These are phyloP conservation scores for Gossypium aridum DNA, from an alignment of 441 rosid species.

Conservation along the genomic window DNA sequence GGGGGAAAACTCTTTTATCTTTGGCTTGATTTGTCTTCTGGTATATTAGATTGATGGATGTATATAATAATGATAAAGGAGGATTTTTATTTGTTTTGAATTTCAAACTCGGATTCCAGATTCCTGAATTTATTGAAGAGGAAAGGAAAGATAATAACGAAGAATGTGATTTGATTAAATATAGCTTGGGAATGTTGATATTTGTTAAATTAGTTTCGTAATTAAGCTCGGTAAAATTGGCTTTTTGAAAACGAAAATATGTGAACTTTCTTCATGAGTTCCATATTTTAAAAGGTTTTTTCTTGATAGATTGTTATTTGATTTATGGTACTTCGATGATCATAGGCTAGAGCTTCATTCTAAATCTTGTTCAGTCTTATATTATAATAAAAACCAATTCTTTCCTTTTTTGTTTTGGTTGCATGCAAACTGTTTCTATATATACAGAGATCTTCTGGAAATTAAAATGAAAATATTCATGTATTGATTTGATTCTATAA, in stretches of 20 bases:
- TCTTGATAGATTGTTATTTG: neutral
- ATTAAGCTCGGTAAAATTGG: neutral
- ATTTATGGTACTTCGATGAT: neutral
- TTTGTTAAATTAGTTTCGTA: neutral
- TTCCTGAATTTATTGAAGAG: neutral
- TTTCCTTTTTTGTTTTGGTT: neutral
- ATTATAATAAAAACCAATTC: neutral
- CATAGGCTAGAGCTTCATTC: neutral
- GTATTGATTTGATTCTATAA: neutral
- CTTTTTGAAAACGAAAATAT: neutral
- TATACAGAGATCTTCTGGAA: neutral
- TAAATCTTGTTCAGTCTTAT: neutral
- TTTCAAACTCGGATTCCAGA: neutral
- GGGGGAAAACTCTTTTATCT: neutral
- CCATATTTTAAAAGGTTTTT: neutral
- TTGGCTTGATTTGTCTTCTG: neutral
- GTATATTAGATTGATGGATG: neutral
- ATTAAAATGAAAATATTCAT: neutral
- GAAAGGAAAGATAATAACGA: neutral
- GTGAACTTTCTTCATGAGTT: neutral
- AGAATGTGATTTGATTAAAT: neutral
- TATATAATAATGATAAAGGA: neutral
- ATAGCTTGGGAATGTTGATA: neutral
- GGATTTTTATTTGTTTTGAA: neutral
- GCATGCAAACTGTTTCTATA: neutral